Evolutionary conservation across 371 early-diverging fungal species (phyloP).

Genomic region (Circinella minor): DNA sequence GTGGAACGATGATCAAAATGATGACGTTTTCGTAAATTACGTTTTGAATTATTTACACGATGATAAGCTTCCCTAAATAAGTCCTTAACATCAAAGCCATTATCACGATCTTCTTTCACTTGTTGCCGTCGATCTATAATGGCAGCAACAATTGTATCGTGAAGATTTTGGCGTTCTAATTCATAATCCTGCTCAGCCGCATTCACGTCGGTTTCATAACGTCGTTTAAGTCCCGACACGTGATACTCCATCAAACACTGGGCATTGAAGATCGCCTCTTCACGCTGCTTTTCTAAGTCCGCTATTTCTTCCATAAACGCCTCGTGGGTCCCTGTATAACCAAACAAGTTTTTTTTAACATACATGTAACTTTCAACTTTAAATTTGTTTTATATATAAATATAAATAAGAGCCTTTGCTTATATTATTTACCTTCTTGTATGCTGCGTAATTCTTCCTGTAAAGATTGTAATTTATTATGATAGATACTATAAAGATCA

Average conservation of each 20-base stretch:
- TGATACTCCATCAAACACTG: slow-evolving; percentile 41
- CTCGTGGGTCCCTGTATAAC: slow-evolving; percentile 41
- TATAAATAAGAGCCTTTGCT: not conserved
- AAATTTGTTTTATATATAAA: no score
- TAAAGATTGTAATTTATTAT: slow-evolving; percentile 29
- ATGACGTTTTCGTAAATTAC: slow-evolving; percentile 27
- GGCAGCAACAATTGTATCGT: slow-evolving; percentile 37
- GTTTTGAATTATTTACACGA: slow-evolving; percentile 18
- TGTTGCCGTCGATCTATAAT: slow-evolving; percentile 43
- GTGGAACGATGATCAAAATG: slow-evolving; percentile 14
- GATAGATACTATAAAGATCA: slow-evolving; percentile 27
- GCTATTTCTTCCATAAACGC: slow-evolving; percentile 43
- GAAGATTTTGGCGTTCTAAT: slow-evolving; percentile 23
- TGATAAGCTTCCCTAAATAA: slow-evolving; percentile 27
- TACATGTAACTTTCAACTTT: not conserved
- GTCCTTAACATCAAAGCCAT: slow-evolving; percentile 19
- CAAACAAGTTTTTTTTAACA: not conserved
- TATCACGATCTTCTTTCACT: slow-evolving; percentile 37
- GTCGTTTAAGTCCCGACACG: slow-evolving; percentile 33
- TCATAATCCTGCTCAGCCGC: slow-evolving; percentile 49
- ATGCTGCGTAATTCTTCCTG: slow-evolving; percentile 40
- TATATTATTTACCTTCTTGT: slow-evolving; percentile 29
- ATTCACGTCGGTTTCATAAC: slow-evolving; percentile 33
- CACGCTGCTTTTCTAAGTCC: slow-evolving; percentile 45
- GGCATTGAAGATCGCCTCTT: slow-evolving; percentile 39